These are phyloP conservation scores for Allomyces macrogynus DNA, from an alignment of 192 early-diverging fungal species.

Conservation along the genomic window DNA sequence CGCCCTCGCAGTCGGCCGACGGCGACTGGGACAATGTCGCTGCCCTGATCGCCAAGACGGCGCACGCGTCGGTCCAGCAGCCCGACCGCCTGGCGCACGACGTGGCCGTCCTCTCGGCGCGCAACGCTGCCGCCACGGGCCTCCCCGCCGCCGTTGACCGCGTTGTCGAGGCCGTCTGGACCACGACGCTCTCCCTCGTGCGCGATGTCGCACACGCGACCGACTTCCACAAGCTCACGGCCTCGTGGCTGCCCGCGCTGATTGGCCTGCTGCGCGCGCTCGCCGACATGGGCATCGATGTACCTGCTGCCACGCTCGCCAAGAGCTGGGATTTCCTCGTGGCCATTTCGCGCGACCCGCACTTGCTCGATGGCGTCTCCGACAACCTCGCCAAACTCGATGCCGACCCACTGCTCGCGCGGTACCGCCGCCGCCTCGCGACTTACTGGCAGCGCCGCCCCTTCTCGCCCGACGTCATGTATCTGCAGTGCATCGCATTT, in stretches of 20 bases:
- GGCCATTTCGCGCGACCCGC: neutral
- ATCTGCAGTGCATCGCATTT: neutral
- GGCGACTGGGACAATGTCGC: neutral
- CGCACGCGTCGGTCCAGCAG: neutral
- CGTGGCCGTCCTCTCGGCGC: neutral
- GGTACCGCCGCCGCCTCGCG: neutral
- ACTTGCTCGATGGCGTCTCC: neutral
- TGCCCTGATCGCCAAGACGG: neutral
- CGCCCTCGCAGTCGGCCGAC: neutral
- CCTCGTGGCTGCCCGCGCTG: neutral
- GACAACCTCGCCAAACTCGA: neutral
- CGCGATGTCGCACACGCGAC: too few relatives aligned
- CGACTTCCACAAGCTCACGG: too few relatives aligned
- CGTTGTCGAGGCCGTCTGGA: too few relatives aligned
- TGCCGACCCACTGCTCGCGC: neutral
- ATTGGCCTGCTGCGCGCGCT: neutral
- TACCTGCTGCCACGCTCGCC: too few relatives aligned
- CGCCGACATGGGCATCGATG: neutral
- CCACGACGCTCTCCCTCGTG: too few relatives aligned
- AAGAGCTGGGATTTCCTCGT: neutral
- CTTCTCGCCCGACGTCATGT: neutral
- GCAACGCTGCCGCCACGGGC: neutral
- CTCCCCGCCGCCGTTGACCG: neutral
- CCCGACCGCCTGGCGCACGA: slow-evolving; percentile 1
- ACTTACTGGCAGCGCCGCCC: neutral